Percentiles rank a stretch among this genome's conserved stretches.
phyloP scores from a whole-genome alignment of 2,329 filamentous ascomycete genomes.

The Sporothrix brasiliensis region DNA sequence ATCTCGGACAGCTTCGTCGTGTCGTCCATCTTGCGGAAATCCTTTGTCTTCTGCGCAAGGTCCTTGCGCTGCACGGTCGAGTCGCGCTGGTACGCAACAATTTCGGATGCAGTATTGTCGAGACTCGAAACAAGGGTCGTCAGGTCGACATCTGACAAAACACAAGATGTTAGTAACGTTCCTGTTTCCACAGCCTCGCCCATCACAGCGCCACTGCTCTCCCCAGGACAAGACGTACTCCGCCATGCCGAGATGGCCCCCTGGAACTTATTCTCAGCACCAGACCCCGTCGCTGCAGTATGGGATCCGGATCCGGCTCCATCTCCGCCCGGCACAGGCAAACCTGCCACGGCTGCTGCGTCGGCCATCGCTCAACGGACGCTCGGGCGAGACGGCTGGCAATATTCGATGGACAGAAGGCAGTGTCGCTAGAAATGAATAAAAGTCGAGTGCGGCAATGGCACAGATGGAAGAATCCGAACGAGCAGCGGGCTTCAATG shows the following conservation, averaged over 20 bases:
- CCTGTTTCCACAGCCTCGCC: conserved; percentile 11
- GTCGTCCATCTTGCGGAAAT: conserved; percentile 94
- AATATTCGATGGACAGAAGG: background rate
- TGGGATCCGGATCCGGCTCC: conserved; percentile 17
- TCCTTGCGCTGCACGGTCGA: conserved; percentile 96
- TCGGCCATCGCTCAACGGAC: conserved; percentile 34
- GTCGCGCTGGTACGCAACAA: conserved; percentile 89
- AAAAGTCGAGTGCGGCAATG: background rate
- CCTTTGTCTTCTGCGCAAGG: conserved; percentile 97
- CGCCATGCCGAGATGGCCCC: conserved; percentile 94
- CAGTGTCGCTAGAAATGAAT: background rate
- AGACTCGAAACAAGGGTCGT: conserved; percentile 80
- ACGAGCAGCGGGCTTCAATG: background rate
- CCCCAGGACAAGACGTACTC: conserved; percentile 59
- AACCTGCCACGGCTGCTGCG: conserved; percentile 30
- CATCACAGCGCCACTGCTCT: background rate
- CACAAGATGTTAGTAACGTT: conserved; percentile 30
- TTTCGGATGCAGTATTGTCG: conserved; percentile 91
- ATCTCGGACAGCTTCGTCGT: conserved; percentile 81
- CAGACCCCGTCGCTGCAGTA: conserved; percentile 38
- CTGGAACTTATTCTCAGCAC: conserved; percentile 90
- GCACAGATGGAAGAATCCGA: background rate
- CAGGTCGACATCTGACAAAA: conserved; percentile 74
- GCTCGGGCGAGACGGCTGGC: background rate
- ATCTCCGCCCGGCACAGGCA: conserved; percentile 28